A percentile compares a stretch with the other conserved stretches of the same genome.
Conservation (phyloP, 2,329 filamentous ascomycete species). For the Talaromyces amestolkiae region DNA sequence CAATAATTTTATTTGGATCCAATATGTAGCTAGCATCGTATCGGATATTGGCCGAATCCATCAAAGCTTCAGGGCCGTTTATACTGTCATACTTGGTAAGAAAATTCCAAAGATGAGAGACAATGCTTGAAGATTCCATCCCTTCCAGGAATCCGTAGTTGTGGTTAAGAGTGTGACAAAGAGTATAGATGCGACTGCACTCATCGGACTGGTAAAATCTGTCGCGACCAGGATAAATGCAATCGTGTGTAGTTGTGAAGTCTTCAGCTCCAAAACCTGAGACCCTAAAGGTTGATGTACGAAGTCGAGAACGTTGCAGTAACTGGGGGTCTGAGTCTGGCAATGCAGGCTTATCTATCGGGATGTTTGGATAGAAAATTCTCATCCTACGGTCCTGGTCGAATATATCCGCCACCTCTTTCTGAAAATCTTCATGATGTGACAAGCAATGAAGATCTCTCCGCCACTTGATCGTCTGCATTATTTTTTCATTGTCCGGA, state of each 20-base stretch:
- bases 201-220: no score
- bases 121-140: no score
- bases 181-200: no score
- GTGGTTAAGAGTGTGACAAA: no score
- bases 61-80: conserved; percentile 8
- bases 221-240: no score
- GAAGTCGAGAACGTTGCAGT: conserved; percentile 29
- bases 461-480: conserved; percentile 52
- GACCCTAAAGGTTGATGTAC: conserved; percentile 31
- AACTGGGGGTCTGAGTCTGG: conserved; percentile 20
- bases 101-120: no score
- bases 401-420: conserved; percentile 38
- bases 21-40: conserved; percentile 12
- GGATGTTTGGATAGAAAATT: conserved; percentile 31
- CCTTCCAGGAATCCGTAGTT: no score
- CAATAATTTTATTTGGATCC: conserved; percentile 1
- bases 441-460: conserved; percentile 39
- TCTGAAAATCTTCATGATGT: conserved; percentile 48
- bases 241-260: neutral
- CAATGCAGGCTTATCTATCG: conserved; percentile 5
- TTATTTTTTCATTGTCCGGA: conserved; percentile 32
- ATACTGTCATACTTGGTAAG: neutral
- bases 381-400: conserved; percentile 29
- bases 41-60: conserved; percentile 3
- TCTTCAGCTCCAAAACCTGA: conserved; percentile 7